Evolutionary conservation across 2,329 filamentous ascomycete species (phyloP), one percentile per base, ranked within the genome.

Genomic region (Sporothrix schenckii): DNA sequence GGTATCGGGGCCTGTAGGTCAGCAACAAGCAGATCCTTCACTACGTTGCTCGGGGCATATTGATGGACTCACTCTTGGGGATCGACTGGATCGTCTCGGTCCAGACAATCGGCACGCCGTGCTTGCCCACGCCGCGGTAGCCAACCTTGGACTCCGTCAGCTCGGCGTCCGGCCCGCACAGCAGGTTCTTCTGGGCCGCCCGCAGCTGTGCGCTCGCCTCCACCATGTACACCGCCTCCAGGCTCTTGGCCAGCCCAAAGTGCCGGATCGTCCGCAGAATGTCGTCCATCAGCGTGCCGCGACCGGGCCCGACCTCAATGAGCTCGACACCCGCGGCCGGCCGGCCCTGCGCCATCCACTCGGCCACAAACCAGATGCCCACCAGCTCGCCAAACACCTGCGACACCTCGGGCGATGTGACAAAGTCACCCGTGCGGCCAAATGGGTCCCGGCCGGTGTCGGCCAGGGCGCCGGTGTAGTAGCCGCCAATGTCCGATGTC

Each of bases 211-310:
- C 85, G 77, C 94, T 97, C n/a, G 94, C 93, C 81, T 99, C 95
- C 11, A 99, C 91, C 80, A 99, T 87, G 80, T 97, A 97, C 60
- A 99, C 88, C n/a, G 89, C 87, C 70, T 97, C 92, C 71, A 98
- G 88, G 74, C 89, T 91, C 39, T 87, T 85, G 2, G 89, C 87
- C 80, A 98, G 90, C 56, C 85, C 84, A 81, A 98, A 98, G 73
- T 91, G 92, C 65, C 88, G 88, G 65, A 97, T 89, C 0, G 93
- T 96, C 92, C 95, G 86, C 75, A 99, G 81, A 81, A 98, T 92
- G 82, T 99, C 95, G 80, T 94, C 92, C 94, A 99, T 99, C 76
- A 99, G 82, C 16, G 95, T 99, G 16, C 95, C 95, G 79, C 94
- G 89, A 14, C 95, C 95, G 3, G 95, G 95, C 0, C 95, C 95